Conservation (phyloP, 805 yeast species). For the Cyberlindnera maclurae region DNA sequence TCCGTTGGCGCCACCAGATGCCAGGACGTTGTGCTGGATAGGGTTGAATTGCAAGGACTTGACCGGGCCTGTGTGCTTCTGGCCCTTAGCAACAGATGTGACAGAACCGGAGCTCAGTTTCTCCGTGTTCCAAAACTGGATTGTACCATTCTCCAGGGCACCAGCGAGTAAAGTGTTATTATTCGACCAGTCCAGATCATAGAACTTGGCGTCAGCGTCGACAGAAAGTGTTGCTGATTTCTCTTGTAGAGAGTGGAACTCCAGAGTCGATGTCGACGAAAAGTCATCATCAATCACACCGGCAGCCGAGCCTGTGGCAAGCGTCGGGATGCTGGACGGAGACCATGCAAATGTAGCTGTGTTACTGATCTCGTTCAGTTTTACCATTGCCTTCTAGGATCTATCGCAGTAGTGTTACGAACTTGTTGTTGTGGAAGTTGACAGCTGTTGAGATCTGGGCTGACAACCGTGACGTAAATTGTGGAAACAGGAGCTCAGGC, state of each 20-base stretch:
- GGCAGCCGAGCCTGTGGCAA: slow-evolving; percentile 92
- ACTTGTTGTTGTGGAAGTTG: background rate
- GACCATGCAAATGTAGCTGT: slow-evolving; percentile 98
- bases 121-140: slow-evolving; percentile 70
- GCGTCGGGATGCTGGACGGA: slow-evolving; percentile 57
- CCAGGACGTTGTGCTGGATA: slow-evolving; percentile 61
- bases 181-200: slow-evolving; percentile 80
- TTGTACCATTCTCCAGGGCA: slow-evolving; percentile 76
- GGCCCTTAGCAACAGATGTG: slow-evolving; percentile 45
- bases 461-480: background rate
- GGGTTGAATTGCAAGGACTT: slow-evolving; percentile 74
- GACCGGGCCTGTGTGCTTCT: slow-evolving; percentile 63
- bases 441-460: slow-evolving; percentile 1
- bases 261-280: slow-evolving; percentile 69
- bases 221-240: slow-evolving; percentile 36
- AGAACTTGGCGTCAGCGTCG: slow-evolving; percentile 55
- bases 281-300: slow-evolving; percentile 91
- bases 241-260: slow-evolving; percentile 60
- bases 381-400: slow-evolving; percentile 42
- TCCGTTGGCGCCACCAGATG: slow-evolving; percentile 84
- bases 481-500: too few species aligned
- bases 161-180: slow-evolving; percentile 69
- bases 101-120: slow-evolving; percentile 38
- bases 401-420: background rate
- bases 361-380: slow-evolving; percentile 72